phyloP scores from a whole-genome alignment of 2,329 filamentous ascomycete genomes.

The Fusarium globosum region DNA sequence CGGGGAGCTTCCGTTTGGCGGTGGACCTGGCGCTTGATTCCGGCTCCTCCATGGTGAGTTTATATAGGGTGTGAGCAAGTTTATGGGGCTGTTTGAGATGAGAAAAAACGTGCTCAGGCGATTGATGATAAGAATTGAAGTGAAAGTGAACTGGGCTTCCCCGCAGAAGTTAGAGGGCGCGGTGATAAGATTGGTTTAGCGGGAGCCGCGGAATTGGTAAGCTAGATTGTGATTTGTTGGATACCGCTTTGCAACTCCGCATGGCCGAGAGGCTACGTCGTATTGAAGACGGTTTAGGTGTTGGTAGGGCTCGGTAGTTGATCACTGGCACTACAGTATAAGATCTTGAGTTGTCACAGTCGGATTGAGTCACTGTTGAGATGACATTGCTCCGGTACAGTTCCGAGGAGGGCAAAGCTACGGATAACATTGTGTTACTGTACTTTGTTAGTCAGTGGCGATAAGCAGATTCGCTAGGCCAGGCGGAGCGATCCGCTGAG shows the following conservation, averaged over 20 bases:
- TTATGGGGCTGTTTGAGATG: background rate
- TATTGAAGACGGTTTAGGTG: background rate
- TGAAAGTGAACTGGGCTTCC: conserved; percentile 11
- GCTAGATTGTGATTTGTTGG: background rate
- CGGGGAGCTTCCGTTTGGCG: conserved; percentile 19
- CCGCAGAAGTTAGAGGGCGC: conserved; percentile 24
- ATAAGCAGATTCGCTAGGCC: background rate
- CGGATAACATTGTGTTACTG: background rate
- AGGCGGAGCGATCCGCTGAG: background rate
- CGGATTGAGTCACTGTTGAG: too few relatives aligned
- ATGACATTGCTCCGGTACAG: rapidly evolving
- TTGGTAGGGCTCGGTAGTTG: background rate
- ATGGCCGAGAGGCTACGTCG: background rate
- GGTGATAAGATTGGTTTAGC: conserved; percentile 22
- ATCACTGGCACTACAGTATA: background rate
- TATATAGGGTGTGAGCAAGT: background rate
- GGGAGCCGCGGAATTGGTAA: background rate
- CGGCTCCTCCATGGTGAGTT: background rate
- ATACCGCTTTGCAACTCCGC: background rate
- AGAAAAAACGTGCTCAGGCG: conserved; percentile 8
- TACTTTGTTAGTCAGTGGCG: background rate
- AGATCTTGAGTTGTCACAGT: background rate
- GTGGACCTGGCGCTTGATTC: background rate
- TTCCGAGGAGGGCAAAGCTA: background rate
- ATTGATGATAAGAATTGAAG: conserved; percentile 1